phyloP scores from a whole-genome alignment of 1,139 yeast species.

The Citeromyces hawaiiensis region DNA sequence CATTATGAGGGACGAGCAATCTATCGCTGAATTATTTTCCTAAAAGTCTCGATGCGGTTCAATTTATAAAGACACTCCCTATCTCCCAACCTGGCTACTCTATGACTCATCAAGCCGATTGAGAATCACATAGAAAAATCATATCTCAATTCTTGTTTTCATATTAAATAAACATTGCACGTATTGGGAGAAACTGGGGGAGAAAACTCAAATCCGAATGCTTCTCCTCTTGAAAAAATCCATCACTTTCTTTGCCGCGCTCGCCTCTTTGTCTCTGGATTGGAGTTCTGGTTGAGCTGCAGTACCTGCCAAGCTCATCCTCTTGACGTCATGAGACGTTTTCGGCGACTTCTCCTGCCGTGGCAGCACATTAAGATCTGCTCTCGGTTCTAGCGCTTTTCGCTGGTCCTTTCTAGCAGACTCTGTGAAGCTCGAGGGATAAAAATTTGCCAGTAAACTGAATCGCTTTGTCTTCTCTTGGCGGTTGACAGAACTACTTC shows the following conservation, averaged over 20 bases:
- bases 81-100: neutral
- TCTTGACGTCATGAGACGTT: conserved; percentile 2
- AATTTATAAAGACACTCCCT: no score
- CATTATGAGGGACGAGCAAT: no score
- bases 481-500: conserved; percentile 11
- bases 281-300: conserved; percentile 8
- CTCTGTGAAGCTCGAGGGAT: conserved; percentile 15
- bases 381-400: conserved; percentile 24
- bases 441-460: conserved; percentile 34
- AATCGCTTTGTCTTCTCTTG: conserved; percentile 20
- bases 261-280: conserved; percentile 32
- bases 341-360: neutral
- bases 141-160: neutral
- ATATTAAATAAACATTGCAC: neutral
- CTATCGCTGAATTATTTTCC: no score
- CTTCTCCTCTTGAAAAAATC: conserved; percentile 76
- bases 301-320: conserved; percentile 2
- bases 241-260: conserved; percentile 69
- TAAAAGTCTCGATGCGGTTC: no score
- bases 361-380: conserved; percentile 17
- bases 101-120: no score
- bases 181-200: neutral
- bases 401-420: conserved; percentile 1
- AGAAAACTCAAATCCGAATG: conserved; percentile 19
- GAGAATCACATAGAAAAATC: conserved; percentile 1